Percentiles rank a stretch among this genome's conserved stretches.
Conservation (phyloP, 192 early-diverging fungal genomes). For the Linnemannia exigua region DNA sequence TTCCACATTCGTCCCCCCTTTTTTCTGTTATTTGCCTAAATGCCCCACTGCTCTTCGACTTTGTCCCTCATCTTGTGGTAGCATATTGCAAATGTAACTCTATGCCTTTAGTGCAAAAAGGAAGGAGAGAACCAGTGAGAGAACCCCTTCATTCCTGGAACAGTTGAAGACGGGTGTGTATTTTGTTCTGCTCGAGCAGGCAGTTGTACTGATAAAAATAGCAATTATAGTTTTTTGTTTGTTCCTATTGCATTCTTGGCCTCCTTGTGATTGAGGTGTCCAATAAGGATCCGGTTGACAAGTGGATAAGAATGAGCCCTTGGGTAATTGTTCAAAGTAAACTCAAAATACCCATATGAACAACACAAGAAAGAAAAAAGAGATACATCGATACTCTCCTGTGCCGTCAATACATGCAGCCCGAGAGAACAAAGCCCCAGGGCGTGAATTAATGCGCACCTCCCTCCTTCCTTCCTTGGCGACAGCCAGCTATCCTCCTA, state of each 20-base stretch:
- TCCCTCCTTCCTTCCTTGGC: neutral
- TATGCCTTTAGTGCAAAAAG: neutral
- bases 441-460: neutral
- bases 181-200: neutral
- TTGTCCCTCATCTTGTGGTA: neutral
- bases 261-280: neutral
- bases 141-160: neutral
- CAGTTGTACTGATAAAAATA: neutral
- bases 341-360: neutral
- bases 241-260: neutral
- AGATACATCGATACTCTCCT: neutral
- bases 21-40: neutral
- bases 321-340: neutral
- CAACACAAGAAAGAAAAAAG: neutral
- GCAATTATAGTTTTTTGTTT: neutral
- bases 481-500: constrained; percentile 1
- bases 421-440: no score
- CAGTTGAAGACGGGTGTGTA: neutral
- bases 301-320: neutral
- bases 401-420: neutral
- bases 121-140: neutral
- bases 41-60: neutral
- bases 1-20: neutral
- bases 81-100: neutral
- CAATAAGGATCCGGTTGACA: neutral